phyloP scores from a whole-genome alignment of 805 yeast genomes.

The Starmerella lactis-condensi region DNA sequence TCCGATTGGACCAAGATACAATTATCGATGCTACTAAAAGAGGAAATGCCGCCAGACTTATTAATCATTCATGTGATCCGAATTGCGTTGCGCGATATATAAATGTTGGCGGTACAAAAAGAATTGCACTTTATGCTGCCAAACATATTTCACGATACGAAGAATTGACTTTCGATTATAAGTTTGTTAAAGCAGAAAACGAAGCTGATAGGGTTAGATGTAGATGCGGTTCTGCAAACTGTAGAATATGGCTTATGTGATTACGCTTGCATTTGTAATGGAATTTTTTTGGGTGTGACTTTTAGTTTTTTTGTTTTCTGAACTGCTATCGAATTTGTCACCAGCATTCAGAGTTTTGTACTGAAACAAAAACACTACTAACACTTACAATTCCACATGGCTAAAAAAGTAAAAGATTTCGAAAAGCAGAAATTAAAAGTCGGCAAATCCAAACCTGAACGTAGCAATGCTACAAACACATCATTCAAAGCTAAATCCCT shows the following conservation, averaged over 20 bases:
- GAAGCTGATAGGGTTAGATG: conserved; percentile 79
- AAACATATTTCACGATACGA: conserved; percentile 57
- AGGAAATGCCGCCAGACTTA: conserved; percentile 93
- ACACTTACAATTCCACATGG: conserved; percentile 14
- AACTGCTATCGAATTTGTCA: neutral
- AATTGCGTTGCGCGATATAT: conserved; percentile 68
- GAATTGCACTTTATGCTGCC: conserved; percentile 87
- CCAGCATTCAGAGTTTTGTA: neutral
- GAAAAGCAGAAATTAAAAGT: conserved; percentile 63
- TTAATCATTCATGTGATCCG: conserved; percentile 94
- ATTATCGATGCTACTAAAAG: conserved; percentile 94
- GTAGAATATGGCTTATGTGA: conserved; percentile 79
- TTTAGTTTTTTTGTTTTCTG: neutral
- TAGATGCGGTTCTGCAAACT: conserved; percentile 85
- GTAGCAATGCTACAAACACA: conserved; percentile 67
- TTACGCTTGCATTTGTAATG: neutral
- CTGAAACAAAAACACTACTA: neutral
- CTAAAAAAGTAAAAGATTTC: conserved; percentile 51
- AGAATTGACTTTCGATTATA: conserved; percentile 89
- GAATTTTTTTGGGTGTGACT: neutral
- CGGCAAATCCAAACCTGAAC: conserved; percentile 59
- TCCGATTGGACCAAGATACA: conserved; percentile 80
- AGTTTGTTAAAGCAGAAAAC: conserved; percentile 67
- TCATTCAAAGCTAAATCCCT: conserved; percentile 56
- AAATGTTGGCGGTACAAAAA: conserved; percentile 76